phyloP scores from a whole-genome alignment of 75 land plant species.

The Gnetum montanum region DNA sequence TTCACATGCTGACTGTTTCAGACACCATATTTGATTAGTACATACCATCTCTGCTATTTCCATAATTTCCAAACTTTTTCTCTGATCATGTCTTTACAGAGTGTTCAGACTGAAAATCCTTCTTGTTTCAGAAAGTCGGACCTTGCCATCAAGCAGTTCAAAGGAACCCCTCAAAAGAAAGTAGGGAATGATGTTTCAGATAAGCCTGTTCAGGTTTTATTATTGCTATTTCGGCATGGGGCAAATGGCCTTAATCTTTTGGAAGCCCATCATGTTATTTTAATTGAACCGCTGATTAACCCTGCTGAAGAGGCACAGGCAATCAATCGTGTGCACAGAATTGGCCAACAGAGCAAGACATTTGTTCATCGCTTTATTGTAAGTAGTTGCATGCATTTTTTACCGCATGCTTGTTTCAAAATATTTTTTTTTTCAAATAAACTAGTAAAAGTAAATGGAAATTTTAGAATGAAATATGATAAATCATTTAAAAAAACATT shows the following conservation, averaged over 20 bases:
- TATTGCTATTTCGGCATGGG: constrained; percentile 78
- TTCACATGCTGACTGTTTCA: too few species aligned
- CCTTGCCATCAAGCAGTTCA: constrained; percentile 61
- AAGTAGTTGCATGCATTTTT: constrained; percentile 9
- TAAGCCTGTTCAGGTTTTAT: constrained; percentile 53
- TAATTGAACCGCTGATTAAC: constrained; percentile 86
- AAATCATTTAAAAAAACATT: too few species aligned
- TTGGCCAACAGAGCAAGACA: constrained; percentile 74
- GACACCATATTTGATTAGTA: too few species aligned
- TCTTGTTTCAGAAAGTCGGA: constrained; percentile 79
- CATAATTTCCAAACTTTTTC: too few species aligned
- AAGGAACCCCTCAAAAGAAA: constrained; percentile 19
- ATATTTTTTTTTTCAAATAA: not conserved
- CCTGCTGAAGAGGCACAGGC: constrained; percentile 97
- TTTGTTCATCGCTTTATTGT: constrained; percentile 90
- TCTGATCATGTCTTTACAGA: too few species aligned
- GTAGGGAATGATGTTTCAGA: constrained; percentile 6
- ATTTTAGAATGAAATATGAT: too few species aligned
- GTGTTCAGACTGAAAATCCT: too few species aligned
- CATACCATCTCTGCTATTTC: too few species aligned
- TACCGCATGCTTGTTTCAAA: not conserved
- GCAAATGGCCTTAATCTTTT: constrained; percentile 96
- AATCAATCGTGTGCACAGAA: constrained; percentile 83
- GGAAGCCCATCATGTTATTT: constrained; percentile 94
- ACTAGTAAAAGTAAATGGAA: not conserved